These are phyloP conservation scores for Aspergillus hortae DNA, from an alignment of 2,329 filamentous ascomycete genomes.

Conservation along the genomic window DNA sequence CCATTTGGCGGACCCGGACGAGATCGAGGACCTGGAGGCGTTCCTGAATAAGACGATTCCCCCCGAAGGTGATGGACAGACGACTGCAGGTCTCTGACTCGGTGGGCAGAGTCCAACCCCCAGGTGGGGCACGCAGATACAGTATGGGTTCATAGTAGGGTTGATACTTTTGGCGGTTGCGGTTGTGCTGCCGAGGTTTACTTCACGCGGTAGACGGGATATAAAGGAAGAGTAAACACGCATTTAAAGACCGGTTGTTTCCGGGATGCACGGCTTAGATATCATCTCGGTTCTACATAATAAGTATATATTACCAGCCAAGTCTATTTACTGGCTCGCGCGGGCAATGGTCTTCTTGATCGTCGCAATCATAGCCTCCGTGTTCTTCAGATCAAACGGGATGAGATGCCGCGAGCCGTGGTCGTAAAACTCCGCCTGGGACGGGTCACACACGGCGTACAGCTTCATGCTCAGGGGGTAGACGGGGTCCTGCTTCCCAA, in stretches of 20 bases:
- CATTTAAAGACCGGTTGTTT: background rate
- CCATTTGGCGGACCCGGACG: conserved; percentile 72
- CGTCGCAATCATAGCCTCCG: conserved; percentile 21
- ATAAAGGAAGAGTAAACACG: conserved; percentile 5
- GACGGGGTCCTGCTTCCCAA: conserved; percentile 33
- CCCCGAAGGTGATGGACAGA: conserved; percentile 35
- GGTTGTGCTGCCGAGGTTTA: conserved; percentile 17
- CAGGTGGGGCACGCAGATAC: conserved; percentile 6
- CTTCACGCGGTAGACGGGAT: conserved; percentile 3
- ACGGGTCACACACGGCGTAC: conserved; percentile 31
- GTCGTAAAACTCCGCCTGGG: conserved; percentile 30
- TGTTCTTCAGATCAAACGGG: conserved; percentile 30
- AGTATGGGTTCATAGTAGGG: conserved; percentile 20
- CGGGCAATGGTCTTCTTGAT: conserved; percentile 25
- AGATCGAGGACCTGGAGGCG: conserved; percentile 76
- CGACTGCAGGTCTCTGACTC: conserved; percentile 34
- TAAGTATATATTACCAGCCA: background rate
- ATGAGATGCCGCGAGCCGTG: conserved; percentile 33
- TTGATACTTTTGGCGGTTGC: conserved; percentile 23
- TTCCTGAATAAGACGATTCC: conserved; percentile 56
- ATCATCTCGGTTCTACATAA: background rate
- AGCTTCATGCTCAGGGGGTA: conserved; percentile 28
- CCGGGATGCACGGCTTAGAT: background rate
- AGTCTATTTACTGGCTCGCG: conserved; percentile 8
- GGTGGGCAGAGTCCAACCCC: conserved; percentile 6